Conservation (phyloP, 306 rosid species). For the Vigna angularis region DNA sequence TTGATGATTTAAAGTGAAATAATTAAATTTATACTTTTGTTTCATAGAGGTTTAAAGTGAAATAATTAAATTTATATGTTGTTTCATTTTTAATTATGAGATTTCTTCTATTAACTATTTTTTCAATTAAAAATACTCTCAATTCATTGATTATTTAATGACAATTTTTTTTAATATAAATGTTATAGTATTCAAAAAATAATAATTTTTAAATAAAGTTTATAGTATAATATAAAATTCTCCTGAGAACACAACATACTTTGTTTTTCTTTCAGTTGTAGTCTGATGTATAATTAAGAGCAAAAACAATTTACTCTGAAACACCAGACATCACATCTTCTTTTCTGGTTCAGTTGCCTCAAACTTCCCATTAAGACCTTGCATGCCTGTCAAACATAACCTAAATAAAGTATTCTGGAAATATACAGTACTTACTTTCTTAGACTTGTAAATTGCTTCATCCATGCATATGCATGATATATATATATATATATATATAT, state of each 20-base stretch:
- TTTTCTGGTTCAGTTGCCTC: neutral
- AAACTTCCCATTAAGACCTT: neutral
- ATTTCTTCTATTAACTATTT: too few relatives aligned
- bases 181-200: neutral
- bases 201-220: neutral
- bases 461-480: neutral
- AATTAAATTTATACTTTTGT: too few relatives aligned
- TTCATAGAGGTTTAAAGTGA: too few relatives aligned
- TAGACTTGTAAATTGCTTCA: neutral
- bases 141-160: too few relatives aligned
- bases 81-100: too few relatives aligned
- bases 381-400: neutral
- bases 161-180: too few relatives aligned
- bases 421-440: neutral
- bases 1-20: neutral
- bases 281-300: neutral
- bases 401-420: neutral
- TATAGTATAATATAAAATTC: neutral
- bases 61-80: too few relatives aligned
- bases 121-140: too few relatives aligned
- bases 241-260: neutral
- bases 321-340: neutral
- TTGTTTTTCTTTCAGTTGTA: neutral
- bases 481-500: neutral
- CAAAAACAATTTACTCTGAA: neutral